These are phyloP conservation scores for Botrytis pseudocinerea DNA, from an alignment of 2,329 filamentous ascomycete genomes.

Conservation along the genomic window DNA sequence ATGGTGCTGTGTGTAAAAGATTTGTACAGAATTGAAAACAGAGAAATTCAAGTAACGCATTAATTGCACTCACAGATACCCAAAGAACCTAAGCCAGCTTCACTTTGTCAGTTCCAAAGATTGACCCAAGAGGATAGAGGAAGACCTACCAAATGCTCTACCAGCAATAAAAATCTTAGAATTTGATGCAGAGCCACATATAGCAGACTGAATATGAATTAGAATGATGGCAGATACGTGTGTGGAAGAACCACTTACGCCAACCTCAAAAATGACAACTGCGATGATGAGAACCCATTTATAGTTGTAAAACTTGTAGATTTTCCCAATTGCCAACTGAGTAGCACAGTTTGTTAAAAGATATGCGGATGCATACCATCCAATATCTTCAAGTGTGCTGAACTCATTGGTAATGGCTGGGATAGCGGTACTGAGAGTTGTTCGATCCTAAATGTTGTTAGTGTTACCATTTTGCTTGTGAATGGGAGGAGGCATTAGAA, in stretches of 20 bases:
- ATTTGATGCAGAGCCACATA: conserved; percentile 41
- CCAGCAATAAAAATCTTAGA: conserved; percentile 42
- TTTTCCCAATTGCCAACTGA: conserved; percentile 38
- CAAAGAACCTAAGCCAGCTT: conserved; percentile 33
- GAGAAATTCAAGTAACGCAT: too few relatives aligned
- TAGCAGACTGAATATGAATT: conserved; percentile 33
- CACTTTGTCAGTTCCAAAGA: conserved; percentile 13
- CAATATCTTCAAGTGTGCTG: conserved; percentile 46
- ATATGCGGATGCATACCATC: conserved; percentile 48
- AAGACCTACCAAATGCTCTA: conserved; percentile 37
- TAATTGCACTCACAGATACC: conserved; percentile 25
- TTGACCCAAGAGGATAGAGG: conserved; percentile 2
- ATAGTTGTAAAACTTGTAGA: conserved; percentile 40
- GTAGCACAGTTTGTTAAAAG: conserved; percentile 41
- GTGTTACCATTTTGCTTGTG: neutral
- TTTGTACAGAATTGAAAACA: neutral
- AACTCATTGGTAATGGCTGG: conserved; percentile 44
- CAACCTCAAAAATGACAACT: conserved; percentile 42
- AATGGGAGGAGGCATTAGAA: neutral
- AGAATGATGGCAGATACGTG: neutral
- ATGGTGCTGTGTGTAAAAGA: neutral
- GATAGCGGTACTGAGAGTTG: conserved; percentile 44
- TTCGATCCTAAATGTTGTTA: conserved; percentile 37
- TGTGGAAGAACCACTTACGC: conserved; percentile 28
- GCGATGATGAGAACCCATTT: conserved; percentile 39